Evolutionary conservation across 2,329 filamentous ascomycete genomes (phyloP), one percentile per base, ranked within the genome.

Genomic region (Aspergillus amoenus): DNA sequence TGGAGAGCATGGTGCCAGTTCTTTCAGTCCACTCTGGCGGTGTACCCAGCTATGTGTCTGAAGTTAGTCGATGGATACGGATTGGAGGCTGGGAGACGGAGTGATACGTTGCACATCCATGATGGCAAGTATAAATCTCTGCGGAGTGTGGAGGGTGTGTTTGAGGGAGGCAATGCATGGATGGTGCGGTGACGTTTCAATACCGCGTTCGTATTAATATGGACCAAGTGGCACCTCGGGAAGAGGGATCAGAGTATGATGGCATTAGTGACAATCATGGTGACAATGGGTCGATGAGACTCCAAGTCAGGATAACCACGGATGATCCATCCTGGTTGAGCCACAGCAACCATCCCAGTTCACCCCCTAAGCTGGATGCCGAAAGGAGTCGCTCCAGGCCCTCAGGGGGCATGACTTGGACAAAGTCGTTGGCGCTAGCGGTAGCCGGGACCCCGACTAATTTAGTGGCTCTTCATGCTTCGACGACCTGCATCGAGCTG

Each of bases 391-490:
- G 8, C 9, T 30, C 9, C 27, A 11, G 27, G 9, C 27, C 8
- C 9, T 9, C 27, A 30, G 27, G 27, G 27, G 27, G 27, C 27
- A 30, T 11, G 27, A 30, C 27, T 30, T 30, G 9, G 7, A 49
- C 4, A 37, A 37, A 42, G 44, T 49, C 27, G 53, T 27, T 44
- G 50, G 54, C 41, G 32, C 54, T 56, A 56, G 47, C 46, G 32
- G 30, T 22, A 41, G 41, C 17, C 48, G n/a, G 11, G 17, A 13
- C 39, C 9, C 22, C 41, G 13, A 46, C 47, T 46, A 56, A 22
- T 24, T 52, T 56, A 56, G 55, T 52, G 34, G 43, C 46, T 47
- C 34, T 39, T 52, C 37, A 52, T 12, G 3, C 43, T 48, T 41
- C n/a, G 17, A n/a, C 15, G 21, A 15, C 13, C 13, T 45, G 12